Base-by-base conservation (phyloP, 371 early-diverging fungal species). In the Circinella minor region DNA sequence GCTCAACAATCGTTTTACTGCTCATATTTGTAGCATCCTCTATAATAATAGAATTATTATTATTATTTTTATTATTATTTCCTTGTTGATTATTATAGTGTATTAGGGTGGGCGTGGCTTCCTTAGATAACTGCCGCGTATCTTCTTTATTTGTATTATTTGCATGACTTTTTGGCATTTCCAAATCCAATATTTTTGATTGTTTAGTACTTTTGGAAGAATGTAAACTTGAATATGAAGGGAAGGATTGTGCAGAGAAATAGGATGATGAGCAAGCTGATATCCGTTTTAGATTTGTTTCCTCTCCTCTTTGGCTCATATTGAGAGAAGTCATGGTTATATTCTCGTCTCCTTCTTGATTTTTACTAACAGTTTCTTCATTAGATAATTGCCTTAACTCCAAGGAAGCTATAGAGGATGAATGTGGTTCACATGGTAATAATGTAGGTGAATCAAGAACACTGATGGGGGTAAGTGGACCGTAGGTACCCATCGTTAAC, bases 241-340 rank as follows among this genome's bases (percentile, higher is more conserved):
- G 55, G 47, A 51, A 69, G 9, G 69, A 69, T 2, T 55, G 63
- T 1, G 69, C 69, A 3, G 69, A 69, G 36, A 69, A 69, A 46
- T 69, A 69, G 17, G 69, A 69, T 4, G 69, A 69, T 27, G 65
- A 51, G 11, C 36, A 17, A 8, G 55, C 51, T 15, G 65, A 65
- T 14, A 54, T 46, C 15, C 34, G 9, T 36, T 63, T 46, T 4
- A 57, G 14, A 57, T 57, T 57, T 0, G 57, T 57, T 4, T 57
- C 57, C 14, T 57, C 57, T 4, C 27, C 34, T 11, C 27, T 20
- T 34, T 57, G 51, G 15, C 43, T 43, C 6, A 6, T 43, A 43
- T 43, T 43, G 11, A 6, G 43, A 43, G 43, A 6, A 1, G 11
- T 43, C 43, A 43, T 43, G 43, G 43, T 43, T 9, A 9, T 43